Evolutionary conservation across 148 eudicot genomes (phyloP).

Genomic region (Rhododendron mucronatum): DNA sequence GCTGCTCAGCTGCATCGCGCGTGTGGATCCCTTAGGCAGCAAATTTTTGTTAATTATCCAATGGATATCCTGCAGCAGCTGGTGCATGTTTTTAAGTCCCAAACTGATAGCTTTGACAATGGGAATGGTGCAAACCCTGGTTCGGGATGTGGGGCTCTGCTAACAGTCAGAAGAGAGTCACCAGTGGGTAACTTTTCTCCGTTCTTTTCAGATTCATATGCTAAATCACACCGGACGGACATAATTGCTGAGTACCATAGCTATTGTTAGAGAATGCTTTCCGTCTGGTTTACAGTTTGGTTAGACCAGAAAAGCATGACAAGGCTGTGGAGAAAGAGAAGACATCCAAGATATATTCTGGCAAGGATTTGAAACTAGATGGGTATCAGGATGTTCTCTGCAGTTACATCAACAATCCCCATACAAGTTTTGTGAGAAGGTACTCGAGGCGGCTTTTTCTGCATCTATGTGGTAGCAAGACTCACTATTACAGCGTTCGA

Average conservation of each 20-base stretch:
- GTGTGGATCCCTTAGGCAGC: slow-evolving; percentile 84
- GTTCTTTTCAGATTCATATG: slow-evolving; percentile 94
- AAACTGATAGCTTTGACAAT: slow-evolving; percentile 49
- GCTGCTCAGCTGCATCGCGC: slow-evolving; percentile 75
- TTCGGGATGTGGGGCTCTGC: slow-evolving; percentile 86
- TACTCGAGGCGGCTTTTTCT: slow-evolving; percentile 93
- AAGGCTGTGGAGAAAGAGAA: slow-evolving; percentile 84
- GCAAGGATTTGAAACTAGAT: slow-evolving; percentile 88
- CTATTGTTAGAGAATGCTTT: slow-evolving; percentile 88
- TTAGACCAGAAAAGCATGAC: slow-evolving; percentile 97
- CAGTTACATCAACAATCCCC: slow-evolving; percentile 90
- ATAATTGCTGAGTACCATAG: slow-evolving; percentile 88
- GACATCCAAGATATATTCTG: slow-evolving; percentile 54
- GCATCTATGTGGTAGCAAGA: slow-evolving; percentile 97
- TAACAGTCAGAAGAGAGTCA: slow-evolving; percentile 87
- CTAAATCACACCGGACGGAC: slow-evolving; percentile 79
- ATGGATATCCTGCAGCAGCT: slow-evolving; percentile 98
- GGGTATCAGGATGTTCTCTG: slow-evolving; percentile 98
- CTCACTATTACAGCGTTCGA: slow-evolving; percentile 93
- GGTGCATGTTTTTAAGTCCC: slow-evolving; percentile 81
- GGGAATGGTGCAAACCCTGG: slow-evolving; percentile 59
- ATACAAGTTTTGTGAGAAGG: slow-evolving; percentile 83
- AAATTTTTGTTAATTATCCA: slow-evolving; percentile 76
- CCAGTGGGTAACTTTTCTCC: slow-evolving; percentile 97
- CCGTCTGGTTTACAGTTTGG: slow-evolving; percentile 83